Conservation (phyloP, 352 stramenopile genomes). For the Phytopythium montanum region DNA sequence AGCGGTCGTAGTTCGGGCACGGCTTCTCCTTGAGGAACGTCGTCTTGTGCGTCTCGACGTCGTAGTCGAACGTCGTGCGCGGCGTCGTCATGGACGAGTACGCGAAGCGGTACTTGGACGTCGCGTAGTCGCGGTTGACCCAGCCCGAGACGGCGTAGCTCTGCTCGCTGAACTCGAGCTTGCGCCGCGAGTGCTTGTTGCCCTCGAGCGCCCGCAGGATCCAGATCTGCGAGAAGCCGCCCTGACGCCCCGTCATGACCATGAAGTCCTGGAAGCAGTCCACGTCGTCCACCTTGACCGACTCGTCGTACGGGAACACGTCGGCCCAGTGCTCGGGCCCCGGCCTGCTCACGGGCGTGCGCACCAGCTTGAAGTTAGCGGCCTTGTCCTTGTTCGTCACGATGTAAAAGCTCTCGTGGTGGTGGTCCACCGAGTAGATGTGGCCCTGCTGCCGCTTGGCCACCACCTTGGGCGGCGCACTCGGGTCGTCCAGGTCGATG, state of each 20-base stretch:
- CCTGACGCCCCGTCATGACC: constrained; percentile 84
- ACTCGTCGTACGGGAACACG: constrained; percentile 80
- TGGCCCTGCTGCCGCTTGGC: constrained; percentile 66
- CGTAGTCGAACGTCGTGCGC: constrained; percentile 82
- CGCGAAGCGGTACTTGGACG: constrained; percentile 82
- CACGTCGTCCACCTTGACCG: constrained; percentile 83
- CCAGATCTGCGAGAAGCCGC: constrained; percentile 81
- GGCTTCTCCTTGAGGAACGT: constrained; percentile 90
- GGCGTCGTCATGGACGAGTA: constrained; percentile 95
- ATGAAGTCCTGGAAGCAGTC: constrained; percentile 87
- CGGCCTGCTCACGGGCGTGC: constrained; percentile 41
- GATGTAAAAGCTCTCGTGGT: constrained; percentile 89
- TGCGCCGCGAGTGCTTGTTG: constrained; percentile 41
- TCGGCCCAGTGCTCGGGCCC: constrained; percentile 81
- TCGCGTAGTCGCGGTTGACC: constrained; percentile 88
- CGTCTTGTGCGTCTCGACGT: constrained; percentile 56
- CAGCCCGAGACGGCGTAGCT: constrained; percentile 85
- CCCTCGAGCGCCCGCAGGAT: constrained; percentile 62
- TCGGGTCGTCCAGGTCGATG: constrained; percentile 56
- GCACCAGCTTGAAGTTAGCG: constrained; percentile 94
- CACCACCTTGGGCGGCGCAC: constrained; percentile 46
- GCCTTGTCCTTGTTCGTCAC: constrained; percentile 92
- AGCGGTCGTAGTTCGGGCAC: constrained; percentile 92
- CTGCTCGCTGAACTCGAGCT: constrained; percentile 87
- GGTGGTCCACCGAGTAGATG: constrained; percentile 87